Evolutionary conservation across 2,329 filamentous ascomycete genomes (phyloP), one percentile per base, ranked within the genome.

Genomic region (Rachicladosporium sp.): DNA sequence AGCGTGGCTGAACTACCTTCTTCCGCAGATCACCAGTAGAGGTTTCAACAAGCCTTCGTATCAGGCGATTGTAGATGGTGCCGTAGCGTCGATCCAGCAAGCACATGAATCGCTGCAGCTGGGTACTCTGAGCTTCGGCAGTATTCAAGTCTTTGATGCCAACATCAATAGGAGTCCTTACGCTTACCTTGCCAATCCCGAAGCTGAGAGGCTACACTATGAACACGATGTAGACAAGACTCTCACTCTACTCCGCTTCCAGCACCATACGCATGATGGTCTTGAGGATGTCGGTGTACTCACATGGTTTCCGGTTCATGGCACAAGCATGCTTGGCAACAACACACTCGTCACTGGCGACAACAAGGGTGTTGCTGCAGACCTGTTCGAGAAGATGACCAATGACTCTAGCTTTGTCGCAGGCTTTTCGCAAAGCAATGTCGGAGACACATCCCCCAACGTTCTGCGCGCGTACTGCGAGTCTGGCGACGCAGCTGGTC

Each of bases 311-410:
- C 77, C 89, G 2, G 83, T 88, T 0, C 89, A 96, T 58, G 88
- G 88, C 35, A 96, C 89, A 0, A 93, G 86, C 1, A 75, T 95
- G 61, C 76, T 88, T 15, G 82, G 83, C 40, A 95, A 95, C 63
- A 94, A 94, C 62, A 95, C 87, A 0, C 70, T 94, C 10, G 76
- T 91, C 37, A 80, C 87, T 2, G 89, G 85, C n/a, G 89, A 96
- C 60, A 96, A 96, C 66, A 96, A 96, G 64, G 89, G 89, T 9
- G 85, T 94, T 5, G 88, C 89, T 2, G 83, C 88, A 0, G 82
- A 81, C 55, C 66, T 94, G 9, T 80, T 95, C 38, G 89, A 96
- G 57, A 73, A 81, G 48, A 53, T 52, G 2, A 69, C 81, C 36
- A 57, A 64, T 2, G 61, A 59, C n/a, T 66, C 76, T 2, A 73